These are phyloP conservation scores for Stygiomarasmius scandens DNA, from an alignment of 1,284 basidiomycete species.

Conservation along the genomic window DNA sequence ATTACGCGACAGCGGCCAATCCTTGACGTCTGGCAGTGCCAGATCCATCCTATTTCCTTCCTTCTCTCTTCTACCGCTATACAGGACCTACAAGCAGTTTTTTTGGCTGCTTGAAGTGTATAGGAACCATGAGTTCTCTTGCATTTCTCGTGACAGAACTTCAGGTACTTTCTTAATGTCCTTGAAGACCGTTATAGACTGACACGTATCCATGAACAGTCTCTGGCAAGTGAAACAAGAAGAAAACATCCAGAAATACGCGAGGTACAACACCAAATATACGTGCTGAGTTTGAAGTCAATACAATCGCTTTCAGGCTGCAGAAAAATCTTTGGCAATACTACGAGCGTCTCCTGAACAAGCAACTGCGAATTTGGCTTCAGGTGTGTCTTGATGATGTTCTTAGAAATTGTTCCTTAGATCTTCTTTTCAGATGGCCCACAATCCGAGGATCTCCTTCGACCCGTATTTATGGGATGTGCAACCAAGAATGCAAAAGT, in stretches of 20 bases:
- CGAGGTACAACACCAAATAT: constrained; percentile 53
- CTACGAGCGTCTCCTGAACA: constrained; percentile 76
- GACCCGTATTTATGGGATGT: constrained; percentile 93
- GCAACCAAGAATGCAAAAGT: constrained; percentile 94
- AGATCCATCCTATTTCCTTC: neutral
- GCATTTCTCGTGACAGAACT: constrained; percentile 52
- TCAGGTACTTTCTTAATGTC: constrained; percentile 32
- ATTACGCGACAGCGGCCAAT: no score
- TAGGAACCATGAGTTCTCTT: constrained; percentile 43
- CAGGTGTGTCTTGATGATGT: constrained; percentile 47
- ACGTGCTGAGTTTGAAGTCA: neutral
- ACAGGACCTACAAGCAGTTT: neutral
- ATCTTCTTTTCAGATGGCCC: constrained; percentile 60
- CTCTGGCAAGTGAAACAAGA: constrained; percentile 78
- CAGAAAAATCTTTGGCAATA: constrained; percentile 82
- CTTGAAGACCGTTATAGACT: neutral
- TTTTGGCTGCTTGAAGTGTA: neutral
- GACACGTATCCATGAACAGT: constrained; percentile 38
- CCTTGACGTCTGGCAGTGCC: neutral
- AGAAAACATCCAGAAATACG: constrained; percentile 83
- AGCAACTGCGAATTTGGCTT: constrained; percentile 61
- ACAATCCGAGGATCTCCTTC: constrained; percentile 80
- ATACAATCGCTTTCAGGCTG: constrained; percentile 51
- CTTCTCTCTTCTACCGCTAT: neutral
- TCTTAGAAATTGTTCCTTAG: neutral